Evolutionary conservation across 1,139 yeast species (phyloP).

Genomic region (Nematodospora anomalae): DNA sequence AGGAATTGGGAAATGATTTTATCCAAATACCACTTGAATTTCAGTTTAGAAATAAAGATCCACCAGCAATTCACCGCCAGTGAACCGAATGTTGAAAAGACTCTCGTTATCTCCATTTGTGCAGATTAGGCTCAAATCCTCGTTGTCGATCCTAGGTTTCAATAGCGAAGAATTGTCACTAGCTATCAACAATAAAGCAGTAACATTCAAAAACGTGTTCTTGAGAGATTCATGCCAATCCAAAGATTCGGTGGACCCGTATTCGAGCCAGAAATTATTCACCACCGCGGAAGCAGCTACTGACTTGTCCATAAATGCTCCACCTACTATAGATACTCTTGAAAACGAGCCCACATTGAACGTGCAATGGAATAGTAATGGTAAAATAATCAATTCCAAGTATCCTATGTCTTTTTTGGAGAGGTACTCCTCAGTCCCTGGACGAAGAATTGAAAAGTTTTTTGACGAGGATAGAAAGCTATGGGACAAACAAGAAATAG

Average conservation of each 20-base stretch:
- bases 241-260: slow-evolving; percentile 51
- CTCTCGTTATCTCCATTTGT: slow-evolving; percentile 10
- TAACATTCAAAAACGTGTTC: slow-evolving; percentile 54
- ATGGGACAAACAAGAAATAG: slow-evolving; percentile 38
- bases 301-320: slow-evolving; percentile 22
- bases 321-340: slow-evolving; percentile 25
- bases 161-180: slow-evolving; percentile 13
- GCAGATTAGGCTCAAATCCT: slow-evolving; percentile 8
- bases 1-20: too few relatives aligned
- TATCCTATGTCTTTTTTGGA: slow-evolving; percentile 51
- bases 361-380: slow-evolving; percentile 57
- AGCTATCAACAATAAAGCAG: slow-evolving; percentile 20
- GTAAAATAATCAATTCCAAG: slow-evolving; percentile 31
- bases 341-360: slow-evolving; percentile 33
- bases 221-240: slow-evolving; percentile 65
- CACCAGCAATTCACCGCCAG: slow-evolving; percentile 56
- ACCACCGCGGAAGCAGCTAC: slow-evolving; percentile 54
- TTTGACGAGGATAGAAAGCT: slow-evolving; percentile 36
- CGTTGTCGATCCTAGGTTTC: slow-evolving; percentile 8
- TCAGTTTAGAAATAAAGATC: too few relatives aligned
- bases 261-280: slow-evolving; percentile 63
- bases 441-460: slow-evolving; percentile 32
- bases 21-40: too few relatives aligned
- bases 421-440: slow-evolving; percentile 37
- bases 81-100: slow-evolving; percentile 32